phyloP scores from a whole-genome alignment of 2,329 filamentous ascomycete genomes.

The Aspergillus latus region DNA sequence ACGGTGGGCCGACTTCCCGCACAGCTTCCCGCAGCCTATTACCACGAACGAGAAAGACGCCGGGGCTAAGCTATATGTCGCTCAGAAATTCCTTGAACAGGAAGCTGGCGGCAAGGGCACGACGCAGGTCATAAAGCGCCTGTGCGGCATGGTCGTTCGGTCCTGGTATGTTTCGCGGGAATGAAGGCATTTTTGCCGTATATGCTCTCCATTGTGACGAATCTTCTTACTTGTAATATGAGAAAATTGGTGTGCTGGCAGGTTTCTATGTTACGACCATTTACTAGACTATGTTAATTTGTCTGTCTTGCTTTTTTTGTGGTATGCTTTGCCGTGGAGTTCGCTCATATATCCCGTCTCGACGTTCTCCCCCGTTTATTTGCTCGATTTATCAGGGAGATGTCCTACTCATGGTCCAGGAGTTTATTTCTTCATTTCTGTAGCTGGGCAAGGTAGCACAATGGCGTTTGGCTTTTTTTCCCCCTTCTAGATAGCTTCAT shows the following conservation, averaged over 20 bases:
- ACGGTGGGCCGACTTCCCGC: constrained; percentile 60
- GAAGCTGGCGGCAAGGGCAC: constrained; percentile 68
- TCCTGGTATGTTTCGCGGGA: constrained; percentile 52
- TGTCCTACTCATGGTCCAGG: constrained; percentile 18
- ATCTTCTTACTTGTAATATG: constrained; percentile 22
- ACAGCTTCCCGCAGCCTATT: constrained; percentile 54
- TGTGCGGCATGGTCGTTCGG: constrained; percentile 65
- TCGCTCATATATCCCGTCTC: constrained; percentile 16
- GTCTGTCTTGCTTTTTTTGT: constrained; percentile 4
- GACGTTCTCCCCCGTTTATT: constrained; percentile 15
- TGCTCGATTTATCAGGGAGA: constrained; percentile 15
- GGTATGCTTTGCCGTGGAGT: constrained; percentile 6
- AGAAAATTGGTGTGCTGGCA: constrained; percentile 20
- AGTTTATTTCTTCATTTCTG: constrained; percentile 22
- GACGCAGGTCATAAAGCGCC: constrained; percentile 69
- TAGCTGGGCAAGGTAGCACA: constrained; percentile 22
- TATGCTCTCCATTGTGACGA: constrained; percentile 6
- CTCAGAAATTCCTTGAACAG: constrained; percentile 67
- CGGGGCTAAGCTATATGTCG: constrained; percentile 66
- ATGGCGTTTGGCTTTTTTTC: constrained; percentile 22
- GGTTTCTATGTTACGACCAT: constrained; percentile 20
- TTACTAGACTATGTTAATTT: constrained; percentile 19
- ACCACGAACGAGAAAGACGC: constrained; percentile 67
- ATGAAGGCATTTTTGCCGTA: constrained; percentile 20
- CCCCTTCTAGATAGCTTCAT: constrained; percentile 2